Evolutionary conservation across 768 basidiomycete species (phyloP).

Genomic region (Lentinula sp.): DNA sequence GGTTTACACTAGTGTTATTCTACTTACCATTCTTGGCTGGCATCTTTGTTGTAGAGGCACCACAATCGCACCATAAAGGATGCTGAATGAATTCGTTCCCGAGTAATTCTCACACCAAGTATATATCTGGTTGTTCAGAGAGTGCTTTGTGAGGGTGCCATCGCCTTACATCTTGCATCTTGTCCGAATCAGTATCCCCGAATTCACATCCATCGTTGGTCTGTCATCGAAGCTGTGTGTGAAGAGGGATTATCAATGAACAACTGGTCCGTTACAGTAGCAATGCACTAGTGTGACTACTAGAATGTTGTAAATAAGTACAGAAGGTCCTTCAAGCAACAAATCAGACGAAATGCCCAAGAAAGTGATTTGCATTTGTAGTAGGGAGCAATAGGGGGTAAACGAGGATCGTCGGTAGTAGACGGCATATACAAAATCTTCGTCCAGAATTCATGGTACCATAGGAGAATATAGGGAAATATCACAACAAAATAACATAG

Average conservation of each 20-base stretch:
- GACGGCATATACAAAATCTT: background rate
- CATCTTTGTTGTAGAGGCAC: background rate
- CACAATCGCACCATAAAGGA: background rate
- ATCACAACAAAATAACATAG: background rate
- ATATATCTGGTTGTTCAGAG: background rate
- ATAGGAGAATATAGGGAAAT: background rate
- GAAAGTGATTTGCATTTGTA: background rate
- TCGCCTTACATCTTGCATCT: too few relatives aligned
- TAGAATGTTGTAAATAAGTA: background rate
- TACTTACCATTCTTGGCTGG: background rate
- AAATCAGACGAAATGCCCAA: background rate
- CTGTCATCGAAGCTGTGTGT: background rate
- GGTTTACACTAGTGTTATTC: background rate
- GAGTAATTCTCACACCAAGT: conserved; percentile 7
- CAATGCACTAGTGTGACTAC: background rate
- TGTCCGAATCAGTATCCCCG: too few relatives aligned
- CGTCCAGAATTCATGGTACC: background rate
- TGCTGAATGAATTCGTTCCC: background rate
- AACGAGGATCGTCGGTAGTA: background rate
- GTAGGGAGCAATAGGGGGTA: background rate
- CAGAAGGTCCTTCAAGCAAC: background rate
- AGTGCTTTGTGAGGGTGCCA: too few relatives aligned
- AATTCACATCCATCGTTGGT: background rate
- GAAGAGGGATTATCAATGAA: background rate
- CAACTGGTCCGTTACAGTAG: background rate